Evolutionary conservation across 78 protist genomes (phyloP), one percentile per base, ranked within the genome.

Genomic region (Dictyostelium citrinum): DNA sequence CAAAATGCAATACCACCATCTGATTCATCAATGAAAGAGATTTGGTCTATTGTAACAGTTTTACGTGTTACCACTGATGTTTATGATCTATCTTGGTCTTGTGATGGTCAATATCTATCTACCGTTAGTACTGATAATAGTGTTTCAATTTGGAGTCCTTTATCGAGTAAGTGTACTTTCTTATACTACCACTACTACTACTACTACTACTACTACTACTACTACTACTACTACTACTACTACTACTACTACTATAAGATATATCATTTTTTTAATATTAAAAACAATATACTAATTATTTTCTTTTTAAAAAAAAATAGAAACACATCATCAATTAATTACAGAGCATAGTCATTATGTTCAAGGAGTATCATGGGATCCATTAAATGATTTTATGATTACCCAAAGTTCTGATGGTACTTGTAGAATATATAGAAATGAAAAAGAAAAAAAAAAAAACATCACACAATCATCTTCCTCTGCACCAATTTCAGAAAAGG

Each of bases 291-390:
- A n/a, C n/a, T 58, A 58, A 8, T 11, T 58, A 22, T 22, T 22
- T 58, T 22, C 0, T 12, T 61, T 81, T 39, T 17, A n/a, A 29
- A 55, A 20, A 55, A 5, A 55, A 55, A 55, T 64, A 86, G 92
- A 79, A 35, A 68, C 27, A 12, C 72, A 74, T 35, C 51, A 58
- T 77, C 93, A 88, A 88, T 27, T 35, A 12, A 88, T 88, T 33
- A 46, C 37, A n/a, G 93, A 88, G 10, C 93, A 88, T 49, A 78
- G 84, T 60, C 93, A 88, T 88, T 88, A 88, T 68, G 93, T 88
- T 49, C 93, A 88, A 78, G 93, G 93, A 27, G 93, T 88, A 14
- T 51, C 79, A 37, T 88, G 93, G 93, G 93, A 88, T 78, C 93
- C 93, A n/a, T 43, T 78, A 43, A 76, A 76, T 49, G 72, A 49